Evolutionary conservation across 306 rosid species (phyloP).

Genomic region (Acacia melanoxylon): DNA sequence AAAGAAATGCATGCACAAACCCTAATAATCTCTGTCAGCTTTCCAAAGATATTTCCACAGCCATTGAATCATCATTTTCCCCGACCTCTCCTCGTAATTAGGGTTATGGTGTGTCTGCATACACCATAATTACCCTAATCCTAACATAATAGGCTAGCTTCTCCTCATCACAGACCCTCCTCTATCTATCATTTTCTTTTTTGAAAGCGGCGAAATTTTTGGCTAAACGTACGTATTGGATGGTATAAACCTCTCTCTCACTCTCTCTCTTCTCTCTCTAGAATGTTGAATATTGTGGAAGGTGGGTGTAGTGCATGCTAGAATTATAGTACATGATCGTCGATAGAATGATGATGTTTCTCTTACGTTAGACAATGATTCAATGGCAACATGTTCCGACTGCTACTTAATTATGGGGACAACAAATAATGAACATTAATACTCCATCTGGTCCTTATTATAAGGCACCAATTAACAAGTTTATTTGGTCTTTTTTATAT

Average conservation of each 20-base stretch:
- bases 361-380: conserved; percentile 39
- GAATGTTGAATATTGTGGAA: neutral
- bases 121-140: neutral
- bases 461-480: no score
- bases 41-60: neutral
- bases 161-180: neutral
- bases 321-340: conserved; percentile 44
- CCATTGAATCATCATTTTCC: neutral
- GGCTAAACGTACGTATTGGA: neutral
- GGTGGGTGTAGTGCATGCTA: conserved; percentile 45
- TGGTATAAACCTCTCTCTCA: neutral
- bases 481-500: no score
- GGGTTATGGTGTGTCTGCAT: neutral
- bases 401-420: conserved; percentile 52
- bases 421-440: conserved; percentile 47
- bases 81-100: neutral
- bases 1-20: conserved; percentile 20
- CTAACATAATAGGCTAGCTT: neutral
- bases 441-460: no score
- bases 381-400: conserved; percentile 33
- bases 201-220: neutral
- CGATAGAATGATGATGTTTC: conserved; percentile 57
- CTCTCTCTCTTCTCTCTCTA: neutral
- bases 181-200: neutral
- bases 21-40: conserved; percentile 20